phyloP scores from a whole-genome alignment of 352 stramenopile species.

The Phytopythium vexans region DNA sequence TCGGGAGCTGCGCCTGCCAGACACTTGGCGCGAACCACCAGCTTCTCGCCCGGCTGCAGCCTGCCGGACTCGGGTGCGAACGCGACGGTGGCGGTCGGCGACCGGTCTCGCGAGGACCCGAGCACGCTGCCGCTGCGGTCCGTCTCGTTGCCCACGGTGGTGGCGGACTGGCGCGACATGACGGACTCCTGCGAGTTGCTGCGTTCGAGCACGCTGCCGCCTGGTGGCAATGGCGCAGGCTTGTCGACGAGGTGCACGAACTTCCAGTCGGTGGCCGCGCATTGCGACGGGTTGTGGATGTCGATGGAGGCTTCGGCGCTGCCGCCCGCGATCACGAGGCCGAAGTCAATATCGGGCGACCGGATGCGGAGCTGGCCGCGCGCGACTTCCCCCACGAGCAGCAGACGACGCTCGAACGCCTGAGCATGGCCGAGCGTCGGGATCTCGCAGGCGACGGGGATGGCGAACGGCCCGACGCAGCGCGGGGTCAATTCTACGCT shows the following conservation, averaged over 20 bases:
- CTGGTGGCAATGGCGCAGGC: not conserved
- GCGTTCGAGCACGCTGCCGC: constrained; percentile 18
- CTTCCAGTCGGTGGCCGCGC: constrained; percentile 31
- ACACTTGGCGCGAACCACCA: constrained; percentile 40
- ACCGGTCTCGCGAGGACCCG: constrained; percentile 38
- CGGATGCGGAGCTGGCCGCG: constrained; percentile 40
- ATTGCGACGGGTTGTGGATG: constrained; percentile 22
- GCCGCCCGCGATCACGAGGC: constrained; percentile 58
- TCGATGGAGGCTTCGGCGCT: constrained; percentile 29
- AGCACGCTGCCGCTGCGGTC: constrained; percentile 32
- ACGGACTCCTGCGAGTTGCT: constrained; percentile 55
- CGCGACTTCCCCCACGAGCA: constrained; percentile 46
- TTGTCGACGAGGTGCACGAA: constrained; percentile 41
- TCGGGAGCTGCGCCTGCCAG: constrained; percentile 53
- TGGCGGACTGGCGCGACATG: constrained; percentile 29
- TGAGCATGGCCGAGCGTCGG: constrained; percentile 2
- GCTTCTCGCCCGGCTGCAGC: constrained; percentile 35
- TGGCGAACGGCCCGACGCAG: constrained; percentile 36
- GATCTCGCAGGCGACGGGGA: constrained; percentile 42
- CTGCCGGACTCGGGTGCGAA: constrained; percentile 47
- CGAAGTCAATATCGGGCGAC: constrained; percentile 65
- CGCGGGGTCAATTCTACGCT: constrained; percentile 39
- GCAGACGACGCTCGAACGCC: constrained; percentile 22
- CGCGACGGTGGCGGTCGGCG: constrained; percentile 37
- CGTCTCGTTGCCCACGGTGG: constrained; percentile 31